Conservation (phyloP, 441 rosid species). For the Populus hybrid region DNA sequence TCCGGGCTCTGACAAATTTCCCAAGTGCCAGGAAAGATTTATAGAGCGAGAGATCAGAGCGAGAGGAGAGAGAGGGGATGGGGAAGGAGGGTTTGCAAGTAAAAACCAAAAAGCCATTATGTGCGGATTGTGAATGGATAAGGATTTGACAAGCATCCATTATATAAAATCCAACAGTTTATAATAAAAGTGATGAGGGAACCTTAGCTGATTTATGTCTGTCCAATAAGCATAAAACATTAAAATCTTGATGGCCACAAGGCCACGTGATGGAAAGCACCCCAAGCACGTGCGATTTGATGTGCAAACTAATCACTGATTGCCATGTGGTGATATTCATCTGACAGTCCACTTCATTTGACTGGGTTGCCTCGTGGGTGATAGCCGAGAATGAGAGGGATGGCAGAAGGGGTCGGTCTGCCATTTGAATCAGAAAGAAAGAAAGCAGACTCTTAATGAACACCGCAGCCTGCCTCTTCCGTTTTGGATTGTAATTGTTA, state of each 20-base stretch:
- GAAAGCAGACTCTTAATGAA: too few species aligned
- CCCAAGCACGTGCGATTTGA: constrained; percentile 26
- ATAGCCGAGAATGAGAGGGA: too few species aligned
- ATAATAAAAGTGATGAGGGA: not conserved
- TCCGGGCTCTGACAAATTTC: not conserved
- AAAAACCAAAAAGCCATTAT: not conserved
- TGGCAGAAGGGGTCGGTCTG: not conserved
- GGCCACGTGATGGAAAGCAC: constrained; percentile 32
- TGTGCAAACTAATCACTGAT: not conserved
- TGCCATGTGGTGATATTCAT: constrained; percentile 6
- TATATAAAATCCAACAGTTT: not conserved
- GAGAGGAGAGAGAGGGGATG: not conserved
- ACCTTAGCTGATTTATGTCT: not conserved
- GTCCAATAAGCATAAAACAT: not conserved
- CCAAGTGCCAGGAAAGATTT: not conserved
- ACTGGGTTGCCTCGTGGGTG: constrained; percentile 9
- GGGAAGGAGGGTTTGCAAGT: not conserved
- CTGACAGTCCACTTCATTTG: constrained; percentile 4
- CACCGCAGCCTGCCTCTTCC: too few species aligned
- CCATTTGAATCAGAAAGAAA: not conserved
- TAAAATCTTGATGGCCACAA: not conserved
- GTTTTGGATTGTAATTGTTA: too few species aligned
- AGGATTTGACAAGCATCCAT: constrained; percentile 16
- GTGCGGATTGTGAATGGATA: not conserved
- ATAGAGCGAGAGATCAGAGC: not conserved